Evolutionary conservation across 352 stramenopile genomes (phyloP), one percentile per base, ranked within the genome.

Genomic region (Phytophthora sp.): DNA sequence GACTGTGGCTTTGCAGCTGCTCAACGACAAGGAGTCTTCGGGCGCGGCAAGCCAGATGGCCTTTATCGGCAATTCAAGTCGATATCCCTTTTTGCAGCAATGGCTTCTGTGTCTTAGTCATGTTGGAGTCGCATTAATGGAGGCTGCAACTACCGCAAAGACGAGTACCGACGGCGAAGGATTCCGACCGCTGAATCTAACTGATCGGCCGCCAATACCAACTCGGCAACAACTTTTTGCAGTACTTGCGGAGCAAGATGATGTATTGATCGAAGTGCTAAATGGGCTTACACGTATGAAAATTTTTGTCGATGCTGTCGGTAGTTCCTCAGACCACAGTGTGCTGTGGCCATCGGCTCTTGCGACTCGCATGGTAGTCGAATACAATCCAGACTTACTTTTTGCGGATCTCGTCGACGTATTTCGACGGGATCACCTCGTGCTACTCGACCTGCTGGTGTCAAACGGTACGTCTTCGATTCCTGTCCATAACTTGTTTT

Each of bases 361-460:
- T n/a, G n/a, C 46, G n/a, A 13, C 13, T 53, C 27, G 26, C 52
- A 21, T 41, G 9, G 11, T 41, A 17, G 24, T 39, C 52, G 67
- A 90, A 41, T 66, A 83, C 17, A 44, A 90, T 13, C 76, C 79
- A 0, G 63, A 89, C 48, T 39, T 85, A 34, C 54, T 92, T n/a
- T 92, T 92, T 66, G 60, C 70, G 3, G 69, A 85, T 42, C 43
- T 90, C 4, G 41, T 92, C 11, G 38, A 54, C 5, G 74, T 54
- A 0, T 65, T 92, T 28, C 68, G 74, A 28, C 55, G 73, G 37
- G 84, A 92, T 17, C 82, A 92, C 45, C 63, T 89, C 23, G 76
- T 92, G 9, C 30, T 92, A 8, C 54, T 92, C n/a, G 84, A 92
- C 32, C 66, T 89, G 38, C 62, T 92, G 30, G 82, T 76, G 2